Evolutionary conservation across 2,329 filamentous ascomycete species (phyloP).

Genomic region (Coniosporium tulheliwenetii): DNA sequence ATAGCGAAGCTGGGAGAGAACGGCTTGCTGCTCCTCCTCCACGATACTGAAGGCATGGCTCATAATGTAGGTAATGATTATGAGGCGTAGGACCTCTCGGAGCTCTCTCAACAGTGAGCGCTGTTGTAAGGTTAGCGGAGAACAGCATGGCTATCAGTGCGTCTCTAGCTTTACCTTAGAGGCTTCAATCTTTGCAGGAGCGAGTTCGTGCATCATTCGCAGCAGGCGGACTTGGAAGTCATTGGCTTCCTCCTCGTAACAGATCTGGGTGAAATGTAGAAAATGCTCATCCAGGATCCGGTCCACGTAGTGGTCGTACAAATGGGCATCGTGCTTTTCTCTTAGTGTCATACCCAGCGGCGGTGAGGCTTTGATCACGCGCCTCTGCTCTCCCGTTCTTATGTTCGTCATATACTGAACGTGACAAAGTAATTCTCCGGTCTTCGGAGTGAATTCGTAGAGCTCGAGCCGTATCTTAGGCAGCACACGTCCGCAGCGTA

Average conservation of each 20-base stretch:
- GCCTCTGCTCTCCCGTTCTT: slow-evolving; percentile 14
- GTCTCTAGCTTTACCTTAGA: background rate
- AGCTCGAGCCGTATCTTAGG: slow-evolving; percentile 28
- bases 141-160: background rate
- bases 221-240: slow-evolving; percentile 27
- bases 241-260: slow-evolving; percentile 28
- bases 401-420: slow-evolving; percentile 26
- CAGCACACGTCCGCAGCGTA: slow-evolving; percentile 21
- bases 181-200: slow-evolving; percentile 4
- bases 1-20: slow-evolving; percentile 21
- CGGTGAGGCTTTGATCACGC: slow-evolving; percentile 23
- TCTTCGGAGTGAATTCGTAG: slow-evolving; percentile 29
- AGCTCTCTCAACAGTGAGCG: slow-evolving; percentile 20
- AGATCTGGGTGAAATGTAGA: slow-evolving; percentile 23
- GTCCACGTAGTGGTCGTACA: slow-evolving; percentile 28
- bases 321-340: slow-evolving; percentile 25
- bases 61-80: slow-evolving; percentile 33
- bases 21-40: slow-evolving; percentile 18
- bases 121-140: background rate
- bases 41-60: slow-evolving; percentile 29
- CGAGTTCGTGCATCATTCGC: slow-evolving; percentile 20
- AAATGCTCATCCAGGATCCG: slow-evolving; percentile 24
- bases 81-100: slow-evolving; percentile 27
- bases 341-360: slow-evolving; percentile 29
- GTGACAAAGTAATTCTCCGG: slow-evolving; percentile 22